Base-by-base conservation (phyloP, 805 yeast species). In the Lipomyces mesembrius region DNA sequence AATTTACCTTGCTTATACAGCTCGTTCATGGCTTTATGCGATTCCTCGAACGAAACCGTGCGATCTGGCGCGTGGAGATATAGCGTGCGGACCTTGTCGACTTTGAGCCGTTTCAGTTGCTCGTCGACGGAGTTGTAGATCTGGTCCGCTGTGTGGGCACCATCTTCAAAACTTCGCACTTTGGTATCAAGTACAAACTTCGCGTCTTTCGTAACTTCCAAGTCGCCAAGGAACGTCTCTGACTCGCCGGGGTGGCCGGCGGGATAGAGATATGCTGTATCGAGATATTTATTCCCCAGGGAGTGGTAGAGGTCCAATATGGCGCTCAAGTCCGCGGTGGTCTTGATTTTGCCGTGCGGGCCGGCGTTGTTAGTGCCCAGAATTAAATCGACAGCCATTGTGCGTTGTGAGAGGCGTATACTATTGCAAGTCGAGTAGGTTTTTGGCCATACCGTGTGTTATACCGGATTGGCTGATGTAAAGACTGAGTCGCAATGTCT, bases 1-100 rank as follows among this genome's bases (percentile, higher is more conserved):
- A 74, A 75, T 60, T 71, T 74, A 1, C 76, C 76, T 46, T 68
- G 64, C 64, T 71, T 62, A 64, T 72, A 69, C 49, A 75, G 69
- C 37, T 67, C 72, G 32, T 71, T 62, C 20, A 75, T 68, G 34
- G 74, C 67, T 54, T 64, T 70, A 17, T 73, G 64, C 4, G 76
- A 64, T 55, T 71, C 74, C 52, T 73, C 75, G 51, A 74, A 63
- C 2, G 74, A 71, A 0, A 71, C 70, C 2, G 63, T 62, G 0
- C 71, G 70, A 57, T 75, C 77, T 27, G 77, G 69, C 14, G 69
- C 69, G 39, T 66, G 69, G 35, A 66, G 66, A 51, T 66, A 66
- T 39, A 66, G 54, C 29, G 62, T 63, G n/a, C 55, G 51, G 39
- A 66, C 64, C 56, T 62, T 63, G 60, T 60, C 66, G 20, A 61